Percentiles rank a stretch among this genome's conserved stretches.
These are phyloP conservation scores for Colletotrichum zoysiae DNA, from an alignment of 2,329 filamentous ascomycete species.

Conservation along the genomic window DNA sequence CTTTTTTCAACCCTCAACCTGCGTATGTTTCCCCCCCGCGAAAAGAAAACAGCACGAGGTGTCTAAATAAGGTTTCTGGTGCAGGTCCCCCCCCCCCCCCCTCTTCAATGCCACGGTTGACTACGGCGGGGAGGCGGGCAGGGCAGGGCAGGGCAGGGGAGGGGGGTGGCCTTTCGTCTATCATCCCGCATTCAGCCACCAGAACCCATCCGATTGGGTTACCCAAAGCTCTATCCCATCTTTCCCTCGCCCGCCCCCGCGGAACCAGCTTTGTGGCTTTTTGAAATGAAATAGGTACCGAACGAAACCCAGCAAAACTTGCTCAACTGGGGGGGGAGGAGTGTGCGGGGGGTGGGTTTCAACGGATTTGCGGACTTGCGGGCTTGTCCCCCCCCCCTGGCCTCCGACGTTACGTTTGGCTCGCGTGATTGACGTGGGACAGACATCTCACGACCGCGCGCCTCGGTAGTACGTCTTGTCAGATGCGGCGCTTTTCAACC, in stretches of 20 bases:
- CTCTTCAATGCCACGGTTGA: not conserved
- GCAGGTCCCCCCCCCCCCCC: not conserved
- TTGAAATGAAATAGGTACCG: no score
- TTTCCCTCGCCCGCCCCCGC: not conserved
- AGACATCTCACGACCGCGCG: no score
- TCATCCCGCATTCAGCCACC: constrained; percentile 8
- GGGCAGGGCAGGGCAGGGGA: not conserved
- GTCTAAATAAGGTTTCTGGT: not conserved
- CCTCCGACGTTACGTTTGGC: no score
- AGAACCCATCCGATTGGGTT: not conserved
- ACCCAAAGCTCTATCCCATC: not conserved
- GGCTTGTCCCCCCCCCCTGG: no score
- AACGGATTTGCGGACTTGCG: constrained; percentile 1
- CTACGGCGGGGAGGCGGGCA: no score
- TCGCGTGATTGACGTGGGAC: not conserved
- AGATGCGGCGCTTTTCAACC: not conserved
- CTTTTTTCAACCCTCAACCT: no score
- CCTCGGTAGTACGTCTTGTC: not conserved
- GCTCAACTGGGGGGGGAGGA: not conserved
- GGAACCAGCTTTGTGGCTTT: not conserved
- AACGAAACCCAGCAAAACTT: not conserved
- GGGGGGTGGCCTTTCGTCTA: not conserved
- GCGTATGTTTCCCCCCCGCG: no score
- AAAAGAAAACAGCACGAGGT: no score
- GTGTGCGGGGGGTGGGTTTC: not conserved